These are phyloP conservation scores for Saccharomyces hybrid DNA, from an alignment of 1,139 yeast species.

Conservation along the genomic window DNA sequence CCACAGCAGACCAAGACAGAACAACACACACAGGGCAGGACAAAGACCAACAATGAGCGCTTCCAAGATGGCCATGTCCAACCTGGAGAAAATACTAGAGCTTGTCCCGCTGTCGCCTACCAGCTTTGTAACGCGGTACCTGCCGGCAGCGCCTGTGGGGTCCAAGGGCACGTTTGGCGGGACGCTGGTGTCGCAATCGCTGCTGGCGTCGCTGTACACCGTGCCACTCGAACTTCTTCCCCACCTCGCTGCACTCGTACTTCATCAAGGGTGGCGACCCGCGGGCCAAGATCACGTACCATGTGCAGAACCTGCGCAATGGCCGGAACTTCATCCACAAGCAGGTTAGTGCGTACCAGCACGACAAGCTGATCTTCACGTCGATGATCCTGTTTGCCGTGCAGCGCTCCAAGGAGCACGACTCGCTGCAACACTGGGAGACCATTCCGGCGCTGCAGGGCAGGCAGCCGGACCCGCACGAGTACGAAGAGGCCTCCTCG, in stretches of 20 bases:
- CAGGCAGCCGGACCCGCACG: conserved; percentile 11
- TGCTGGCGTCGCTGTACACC: conserved; percentile 54
- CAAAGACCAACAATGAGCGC: neutral
- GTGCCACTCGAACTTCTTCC: conserved; percentile 38
- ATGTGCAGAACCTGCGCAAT: conserved; percentile 47
- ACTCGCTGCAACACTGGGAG: conserved; percentile 24
- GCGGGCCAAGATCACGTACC: conserved; percentile 45
- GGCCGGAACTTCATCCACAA: conserved; percentile 61
- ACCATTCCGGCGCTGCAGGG: conserved; percentile 2
- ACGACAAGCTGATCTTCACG: conserved; percentile 43
- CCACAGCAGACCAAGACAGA: neutral
- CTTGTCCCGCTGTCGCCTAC: conserved; percentile 14
- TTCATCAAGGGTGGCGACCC: conserved; percentile 47
- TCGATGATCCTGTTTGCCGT: conserved; percentile 43
- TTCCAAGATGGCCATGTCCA: conserved; percentile 4
- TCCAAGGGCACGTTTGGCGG: conserved; percentile 81
- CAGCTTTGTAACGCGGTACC: conserved; percentile 17
- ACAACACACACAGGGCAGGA: neutral
- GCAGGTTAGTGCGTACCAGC: conserved; percentile 49
- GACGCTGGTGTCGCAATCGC: conserved; percentile 62
- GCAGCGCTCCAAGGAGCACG: conserved; percentile 11
- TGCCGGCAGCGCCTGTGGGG: conserved; percentile 38
- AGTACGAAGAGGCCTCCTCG: conserved; percentile 29
- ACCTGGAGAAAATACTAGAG: conserved; percentile 16
- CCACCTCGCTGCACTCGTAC: conserved; percentile 47